These are phyloP conservation scores for Camelina sativa DNA, from an alignment of 345 rosid genomes.

Conservation along the genomic window DNA sequence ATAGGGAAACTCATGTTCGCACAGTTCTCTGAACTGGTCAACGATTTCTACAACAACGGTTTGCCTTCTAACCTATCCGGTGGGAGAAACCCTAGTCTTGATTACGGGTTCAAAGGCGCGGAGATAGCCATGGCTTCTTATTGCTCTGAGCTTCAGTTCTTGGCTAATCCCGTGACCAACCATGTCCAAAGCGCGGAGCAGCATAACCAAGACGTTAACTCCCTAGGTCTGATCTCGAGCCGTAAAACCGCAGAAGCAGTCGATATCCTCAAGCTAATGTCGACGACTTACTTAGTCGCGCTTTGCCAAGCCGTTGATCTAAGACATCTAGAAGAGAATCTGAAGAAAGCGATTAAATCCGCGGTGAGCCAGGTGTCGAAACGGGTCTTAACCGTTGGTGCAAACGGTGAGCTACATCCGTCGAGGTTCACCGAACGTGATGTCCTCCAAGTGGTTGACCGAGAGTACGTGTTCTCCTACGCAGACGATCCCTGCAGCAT, in stretches of 20 bases:
- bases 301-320: slow-evolving; percentile 69
- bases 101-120: slow-evolving; percentile 80
- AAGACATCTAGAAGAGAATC: slow-evolving; percentile 67
- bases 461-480: slow-evolving; percentile 66
- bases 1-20: slow-evolving; percentile 73
- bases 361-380: slow-evolving; percentile 59
- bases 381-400: slow-evolving; percentile 56
- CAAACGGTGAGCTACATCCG: slow-evolving; percentile 71
- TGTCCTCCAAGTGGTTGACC: slow-evolving; percentile 66
- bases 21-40: slow-evolving; percentile 67
- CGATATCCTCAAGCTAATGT: slow-evolving; percentile 66
- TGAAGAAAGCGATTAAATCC: slow-evolving; percentile 52
- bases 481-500: slow-evolving; percentile 76
- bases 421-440: slow-evolving; percentile 76
- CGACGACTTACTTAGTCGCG: slow-evolving; percentile 60
- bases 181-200: slow-evolving; percentile 74
- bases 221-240: slow-evolving; percentile 63
- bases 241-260: slow-evolving; percentile 67
- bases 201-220: slow-evolving; percentile 76
- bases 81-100: slow-evolving; percentile 74
- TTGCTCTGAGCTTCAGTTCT: slow-evolving; percentile 67
- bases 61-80: slow-evolving; percentile 72
- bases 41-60: slow-evolving; percentile 83
- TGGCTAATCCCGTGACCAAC: slow-evolving; percentile 70
- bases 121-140: slow-evolving; percentile 79